These are phyloP conservation scores for Aspergillus sp. DNA, from an alignment of 2,329 filamentous ascomycete species.

Conservation along the genomic window DNA sequence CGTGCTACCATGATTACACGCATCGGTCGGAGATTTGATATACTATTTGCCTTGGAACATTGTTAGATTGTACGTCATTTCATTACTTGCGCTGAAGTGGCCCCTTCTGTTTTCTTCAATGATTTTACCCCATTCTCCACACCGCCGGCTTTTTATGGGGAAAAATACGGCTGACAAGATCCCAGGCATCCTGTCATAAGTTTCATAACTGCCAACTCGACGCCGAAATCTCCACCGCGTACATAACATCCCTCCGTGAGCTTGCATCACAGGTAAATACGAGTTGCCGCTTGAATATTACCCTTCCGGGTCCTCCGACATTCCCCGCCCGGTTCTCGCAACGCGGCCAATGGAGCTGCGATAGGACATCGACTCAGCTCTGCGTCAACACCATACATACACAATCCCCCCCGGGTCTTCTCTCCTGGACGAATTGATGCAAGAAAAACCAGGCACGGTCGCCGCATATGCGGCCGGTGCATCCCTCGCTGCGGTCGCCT, in stretches of 20 bases:
- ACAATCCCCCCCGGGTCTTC: not conserved
- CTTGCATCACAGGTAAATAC: not conserved
- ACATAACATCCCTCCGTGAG: not conserved
- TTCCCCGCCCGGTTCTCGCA: not conserved
- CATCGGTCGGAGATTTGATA: not conserved
- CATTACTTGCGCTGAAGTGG: not conserved
- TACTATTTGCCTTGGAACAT: not conserved
- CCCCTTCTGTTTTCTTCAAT: constrained; percentile 4
- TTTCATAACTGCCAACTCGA: not conserved
- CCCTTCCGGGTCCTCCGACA: not conserved
- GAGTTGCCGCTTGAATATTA: not conserved
- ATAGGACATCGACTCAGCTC: constrained; percentile 6
- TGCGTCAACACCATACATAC: not conserved
- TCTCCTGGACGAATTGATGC: constrained; percentile 55
- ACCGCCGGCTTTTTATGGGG: constrained; percentile 16
- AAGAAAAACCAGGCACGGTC: constrained; percentile 77
- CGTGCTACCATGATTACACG: not conserved
- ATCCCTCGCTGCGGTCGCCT: constrained; percentile 87
- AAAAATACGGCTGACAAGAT: constrained; percentile 7
- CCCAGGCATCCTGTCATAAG: constrained; percentile 1
- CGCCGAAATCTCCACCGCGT: not conserved
- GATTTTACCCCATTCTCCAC: constrained; percentile 17
- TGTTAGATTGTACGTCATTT: not conserved
- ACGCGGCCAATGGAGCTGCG: constrained; percentile 15
- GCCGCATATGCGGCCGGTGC: constrained; percentile 94